Base-by-base conservation (phyloP, 2,329 filamentous ascomycete genomes). In the Penicillium sp. region DNA sequence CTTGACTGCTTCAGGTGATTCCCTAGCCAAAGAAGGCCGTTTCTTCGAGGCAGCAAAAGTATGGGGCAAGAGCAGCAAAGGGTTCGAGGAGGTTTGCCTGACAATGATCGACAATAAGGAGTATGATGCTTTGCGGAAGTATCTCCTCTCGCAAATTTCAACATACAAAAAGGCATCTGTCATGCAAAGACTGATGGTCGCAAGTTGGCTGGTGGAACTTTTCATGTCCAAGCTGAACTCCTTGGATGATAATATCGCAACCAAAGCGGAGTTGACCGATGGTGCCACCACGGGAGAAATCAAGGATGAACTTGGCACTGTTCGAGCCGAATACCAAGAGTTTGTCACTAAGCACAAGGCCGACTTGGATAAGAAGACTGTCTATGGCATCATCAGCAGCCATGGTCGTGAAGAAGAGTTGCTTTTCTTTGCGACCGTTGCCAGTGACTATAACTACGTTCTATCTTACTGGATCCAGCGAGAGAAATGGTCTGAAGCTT, bases 211-310 rank as follows among this genome's bases (percentile, higher is more conserved):
- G 44, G 83, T 97, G 10, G 95, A 99, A 74, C 84, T 98, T 2
- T 99, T 93, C 75, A 99, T 99, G 92, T 91, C 92, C 5, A 97
- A 96, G 75, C 83, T 99, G 43, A 97, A 99, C 72, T 89, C 90
- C 3, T 82, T 99, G 3, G 95, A 99, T 69, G 95, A 99, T 74
- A 93, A 90, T 3, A 93, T 98, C 62, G 89, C 93, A 39, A 96
- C 93, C 0, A 90, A 91, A 67, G 91, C 92, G 0, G 92, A 96
- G 71, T 77, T 93, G 23, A 84, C 87, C 1, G 91, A 92, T 61
- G 86, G 84, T 33, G 79, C 88, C 42, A 91, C 88, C 66, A 85
- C 88, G 0, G 83, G 85, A 2, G 88, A 93, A 58, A 69, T 74
- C 44, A 83, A 86, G 64, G 85, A 89, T 64, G 86, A 93, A 67